Percentiles rank a stretch among this genome's conserved stretches.
Conservation (phyloP, 352 stramenopile genomes). For the Pythium oligandrum region DNA sequence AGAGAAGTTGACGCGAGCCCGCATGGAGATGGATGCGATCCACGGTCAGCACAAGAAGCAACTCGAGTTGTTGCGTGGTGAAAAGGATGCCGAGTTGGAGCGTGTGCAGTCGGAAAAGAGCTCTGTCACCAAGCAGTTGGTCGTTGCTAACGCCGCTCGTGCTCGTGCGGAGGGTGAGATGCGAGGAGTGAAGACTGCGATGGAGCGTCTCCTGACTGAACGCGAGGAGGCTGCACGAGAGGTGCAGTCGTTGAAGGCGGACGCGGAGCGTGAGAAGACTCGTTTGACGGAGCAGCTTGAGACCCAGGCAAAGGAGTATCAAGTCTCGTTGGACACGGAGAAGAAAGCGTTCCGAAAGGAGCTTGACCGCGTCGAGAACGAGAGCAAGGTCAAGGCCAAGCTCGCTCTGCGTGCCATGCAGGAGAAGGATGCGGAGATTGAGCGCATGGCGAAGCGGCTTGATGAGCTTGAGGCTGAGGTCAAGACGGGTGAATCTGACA, state of each 20-base stretch:
- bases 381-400: slow-evolving; percentile 85
- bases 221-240: slow-evolving; percentile 41
- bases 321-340: slow-evolving; percentile 28
- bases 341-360: slow-evolving; percentile 46
- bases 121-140: slow-evolving; percentile 69
- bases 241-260: slow-evolving; percentile 25
- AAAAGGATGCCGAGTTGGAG: slow-evolving; percentile 27
- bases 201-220: slow-evolving; percentile 38
- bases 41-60: slow-evolving; percentile 24
- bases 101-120: slow-evolving; percentile 58
- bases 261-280: slow-evolving; percentile 45
- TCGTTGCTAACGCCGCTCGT: slow-evolving; percentile 57
- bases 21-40: slow-evolving; percentile 42
- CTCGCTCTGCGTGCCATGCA: slow-evolving; percentile 70
- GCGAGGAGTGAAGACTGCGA: slow-evolving; percentile 48
- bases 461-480: slow-evolving; percentile 80
- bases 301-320: slow-evolving; percentile 20
- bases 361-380: slow-evolving; percentile 59
- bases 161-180: slow-evolving; percentile 34
- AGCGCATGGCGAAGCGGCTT: slow-evolving; percentile 44
- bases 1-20: slow-evolving; percentile 41
- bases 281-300: slow-evolving; percentile 28
- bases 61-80: slow-evolving; percentile 21
- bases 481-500: slow-evolving; percentile 71
- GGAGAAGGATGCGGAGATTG: slow-evolving; percentile 77